Conservation (phyloP, 2,329 filamentous ascomycete species). For the Balansia obtecta region DNA sequence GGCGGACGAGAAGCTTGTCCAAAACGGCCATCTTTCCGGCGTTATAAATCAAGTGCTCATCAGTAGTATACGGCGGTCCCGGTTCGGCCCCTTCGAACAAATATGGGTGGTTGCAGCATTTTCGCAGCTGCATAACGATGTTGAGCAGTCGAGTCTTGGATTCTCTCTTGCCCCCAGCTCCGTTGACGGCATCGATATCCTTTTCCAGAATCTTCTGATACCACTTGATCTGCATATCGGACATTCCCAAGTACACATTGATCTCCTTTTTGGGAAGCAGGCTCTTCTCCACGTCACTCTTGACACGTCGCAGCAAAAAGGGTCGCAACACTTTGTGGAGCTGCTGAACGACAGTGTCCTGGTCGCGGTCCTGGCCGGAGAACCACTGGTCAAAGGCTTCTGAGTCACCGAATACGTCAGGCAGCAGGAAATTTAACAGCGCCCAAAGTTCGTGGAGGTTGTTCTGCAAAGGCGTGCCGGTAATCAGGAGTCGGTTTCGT, state of each 20-base stretch:
- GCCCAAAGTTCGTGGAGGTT: conserved; percentile 98
- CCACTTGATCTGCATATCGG: conserved; percentile 98
- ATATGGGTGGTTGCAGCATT: conserved; percentile 98
- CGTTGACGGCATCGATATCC: conserved; percentile 97
- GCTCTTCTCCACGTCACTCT: conserved; percentile 96
- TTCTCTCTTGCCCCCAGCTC: conserved; percentile 88
- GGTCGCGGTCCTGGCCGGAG: conserved; percentile 76
- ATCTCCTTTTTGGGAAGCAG: conserved; percentile 93
- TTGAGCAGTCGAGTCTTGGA: conserved; percentile 95
- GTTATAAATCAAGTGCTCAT: conserved; percentile 89
- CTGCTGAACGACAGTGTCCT: conserved; percentile 92
- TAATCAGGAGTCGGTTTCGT: conserved; percentile 87
- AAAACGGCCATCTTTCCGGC: conserved; percentile 96
- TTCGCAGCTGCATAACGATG: conserved; percentile 98
- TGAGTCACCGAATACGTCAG: conserved; percentile 92
- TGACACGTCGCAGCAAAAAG: conserved; percentile 90
- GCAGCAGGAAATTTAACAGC: conserved; percentile 90
- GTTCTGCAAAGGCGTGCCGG: conserved; percentile 92
- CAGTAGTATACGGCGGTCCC: conserved; percentile 93
- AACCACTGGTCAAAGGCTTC: conserved; percentile 99
- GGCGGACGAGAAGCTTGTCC: conserved; percentile 75
- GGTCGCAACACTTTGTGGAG: conserved; percentile 85
- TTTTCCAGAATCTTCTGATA: conserved; percentile 98
- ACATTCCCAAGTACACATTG: conserved; percentile 96
- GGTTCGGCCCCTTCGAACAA: conserved; percentile 96